A percentile compares a stretch with the other conserved stretches of the same genome.
phyloP scores from a whole-genome alignment of 768 basidiomycete species.

The Boletus sp. region DNA sequence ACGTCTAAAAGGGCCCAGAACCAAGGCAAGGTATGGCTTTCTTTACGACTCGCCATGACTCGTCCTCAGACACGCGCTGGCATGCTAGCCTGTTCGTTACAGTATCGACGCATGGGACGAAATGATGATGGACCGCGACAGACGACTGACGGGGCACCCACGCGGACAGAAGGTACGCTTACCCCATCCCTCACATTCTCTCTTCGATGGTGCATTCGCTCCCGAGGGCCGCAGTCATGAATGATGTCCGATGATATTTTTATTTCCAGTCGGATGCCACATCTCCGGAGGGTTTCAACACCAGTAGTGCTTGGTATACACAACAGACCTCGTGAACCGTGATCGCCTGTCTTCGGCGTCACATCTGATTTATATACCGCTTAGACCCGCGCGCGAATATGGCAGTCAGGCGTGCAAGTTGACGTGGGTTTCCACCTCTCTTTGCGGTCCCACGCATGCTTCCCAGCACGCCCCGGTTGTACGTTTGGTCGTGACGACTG shows the following conservation, averaged over 20 bases:
- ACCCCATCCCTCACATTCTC: neutral
- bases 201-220: neutral
- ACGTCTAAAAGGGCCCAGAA: slow-evolving; percentile 78
- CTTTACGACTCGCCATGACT: neutral
- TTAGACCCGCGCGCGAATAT: slow-evolving; percentile 7
- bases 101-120: slow-evolving; percentile 88
- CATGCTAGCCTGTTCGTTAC: slow-evolving; percentile 73
- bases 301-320: slow-evolving; percentile 73
- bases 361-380: slow-evolving; percentile 17
- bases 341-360: slow-evolving; percentile 24
- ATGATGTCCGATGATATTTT: neutral
- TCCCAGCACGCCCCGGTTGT: neutral
- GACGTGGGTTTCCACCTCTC: neutral
- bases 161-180: slow-evolving; percentile 81
- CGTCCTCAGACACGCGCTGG: neutral
- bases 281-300: slow-evolving; percentile 69
- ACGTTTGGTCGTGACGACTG: neutral
- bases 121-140: slow-evolving; percentile 95
- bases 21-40: slow-evolving; percentile 73
- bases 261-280: slow-evolving; percentile 56
- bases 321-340: slow-evolving; percentile 44
- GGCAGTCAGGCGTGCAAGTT: neutral
- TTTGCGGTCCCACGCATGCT: neutral
- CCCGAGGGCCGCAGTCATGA: neutral
- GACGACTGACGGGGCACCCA: slow-evolving; percentile 78